Percentiles rank a stretch among this genome's conserved stretches.
These are phyloP conservation scores for Mrakia hoshinonis DNA, from an alignment of 768 basidiomycete genomes.

Conservation along the genomic window DNA sequence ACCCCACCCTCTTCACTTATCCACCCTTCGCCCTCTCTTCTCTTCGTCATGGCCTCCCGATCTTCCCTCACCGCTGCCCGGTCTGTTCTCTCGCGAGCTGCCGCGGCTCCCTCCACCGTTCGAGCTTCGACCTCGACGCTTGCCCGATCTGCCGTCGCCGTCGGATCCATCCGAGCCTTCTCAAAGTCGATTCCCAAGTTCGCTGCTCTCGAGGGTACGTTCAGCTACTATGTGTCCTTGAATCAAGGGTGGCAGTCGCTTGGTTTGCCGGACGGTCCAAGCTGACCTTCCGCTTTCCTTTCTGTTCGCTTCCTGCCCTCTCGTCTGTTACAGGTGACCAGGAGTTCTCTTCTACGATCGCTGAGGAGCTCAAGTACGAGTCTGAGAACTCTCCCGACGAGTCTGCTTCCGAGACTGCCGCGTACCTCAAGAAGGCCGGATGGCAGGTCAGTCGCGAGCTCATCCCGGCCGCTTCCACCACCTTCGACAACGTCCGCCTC, in stretches of 20 bases:
- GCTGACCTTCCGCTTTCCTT: neutral
- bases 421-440: slow-evolving; percentile 65
- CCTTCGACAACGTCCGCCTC: slow-evolving; percentile 2
- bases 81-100: slow-evolving; percentile 6
- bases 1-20: neutral
- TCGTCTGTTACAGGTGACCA: slow-evolving; percentile 58
- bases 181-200: neutral
- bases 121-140: slow-evolving; percentile 6
- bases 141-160: slow-evolving; percentile 8
- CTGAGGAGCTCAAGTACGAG: slow-evolving; percentile 81
- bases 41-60: slow-evolving; percentile 9
- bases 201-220: slow-evolving; percentile 3
- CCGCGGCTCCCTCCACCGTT: neutral
- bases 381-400: slow-evolving; percentile 48
- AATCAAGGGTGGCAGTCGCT: neutral
- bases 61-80: neutral
- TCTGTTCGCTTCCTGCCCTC: neutral
- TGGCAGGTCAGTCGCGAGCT: slow-evolving; percentile 58
- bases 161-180: neutral
- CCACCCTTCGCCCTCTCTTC: neutral
- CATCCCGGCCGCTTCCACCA: neutral
- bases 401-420: slow-evolving; percentile 48
- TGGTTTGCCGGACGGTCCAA: neutral
- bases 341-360: slow-evolving; percentile 61
- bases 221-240: neutral